phyloP scores from a whole-genome alignment of 2,329 filamentous ascomycete species.

The Pyricularia sp. region DNA sequence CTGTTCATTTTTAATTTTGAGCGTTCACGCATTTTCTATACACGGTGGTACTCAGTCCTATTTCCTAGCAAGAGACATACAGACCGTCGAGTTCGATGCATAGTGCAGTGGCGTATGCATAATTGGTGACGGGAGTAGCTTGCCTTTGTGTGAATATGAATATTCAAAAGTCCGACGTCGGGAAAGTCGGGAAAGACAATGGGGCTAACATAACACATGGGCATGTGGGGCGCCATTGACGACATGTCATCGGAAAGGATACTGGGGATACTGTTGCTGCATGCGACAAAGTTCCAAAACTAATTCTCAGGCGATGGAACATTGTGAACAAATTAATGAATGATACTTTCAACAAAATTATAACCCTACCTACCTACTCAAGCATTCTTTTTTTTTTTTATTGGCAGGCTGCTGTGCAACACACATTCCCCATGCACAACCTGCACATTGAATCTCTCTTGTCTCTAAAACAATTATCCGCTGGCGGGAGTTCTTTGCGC shows the following conservation, averaged over 20 bases:
- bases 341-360: too few species aligned
- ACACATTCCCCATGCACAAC: background rate
- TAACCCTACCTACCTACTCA: too few species aligned
- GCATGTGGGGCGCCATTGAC: background rate
- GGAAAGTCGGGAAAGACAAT: background rate
- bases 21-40: background rate
- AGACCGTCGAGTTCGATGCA: background rate
- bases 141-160: background rate
- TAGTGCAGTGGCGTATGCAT: background rate
- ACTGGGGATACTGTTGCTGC: background rate
- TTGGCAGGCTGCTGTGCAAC: background rate
- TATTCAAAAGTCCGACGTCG: background rate
- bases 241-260: background rate
- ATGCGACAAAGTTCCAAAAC: background rate
- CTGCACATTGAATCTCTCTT: background rate
- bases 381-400: too few species aligned
- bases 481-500: background rate
- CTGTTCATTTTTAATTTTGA: background rate
- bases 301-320: background rate
- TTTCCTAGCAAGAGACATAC: background rate
- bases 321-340: background rate
- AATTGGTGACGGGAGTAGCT: background rate
- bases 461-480: background rate
- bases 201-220: background rate
- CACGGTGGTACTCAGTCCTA: background rate